Evolutionary conservation across 2,329 filamentous ascomycete species (phyloP), one percentile per base, ranked within the genome.

Genomic region (Periconia sp.): DNA sequence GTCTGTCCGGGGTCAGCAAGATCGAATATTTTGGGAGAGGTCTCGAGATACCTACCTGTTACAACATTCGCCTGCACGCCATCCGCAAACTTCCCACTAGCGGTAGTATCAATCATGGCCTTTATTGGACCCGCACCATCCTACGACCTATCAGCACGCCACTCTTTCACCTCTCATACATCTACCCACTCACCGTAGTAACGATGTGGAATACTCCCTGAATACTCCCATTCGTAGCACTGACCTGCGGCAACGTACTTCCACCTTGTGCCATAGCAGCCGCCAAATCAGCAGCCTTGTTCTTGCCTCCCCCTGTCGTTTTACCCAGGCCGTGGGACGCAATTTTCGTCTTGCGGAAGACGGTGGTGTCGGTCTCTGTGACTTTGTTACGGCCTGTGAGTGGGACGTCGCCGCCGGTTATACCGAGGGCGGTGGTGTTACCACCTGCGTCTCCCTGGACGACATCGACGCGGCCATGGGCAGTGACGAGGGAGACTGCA

Each of bases 121-220:
- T 70, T 75, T 60, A 83, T 83, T 1, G 82, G 82, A 4, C 83
- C 83, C 40, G 78, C 83, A 36, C 83, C 83, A 52, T 86, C 83
- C n/a, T n/a, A n/a, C n/a, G n/a, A n/a, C n/a, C n/a, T n/a, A n/a
- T n/a, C n/a, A n/a, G n/a, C n/a, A n/a, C n/a, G n/a, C n/a, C n/a
- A n/a, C n/a, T n/a, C n/a, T n/a, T n/a, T n/a, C n/a, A n/a, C n/a
- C n/a, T n/a, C n/a, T n/a, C n/a, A n/a, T n/a, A n/a, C n/a, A n/a
- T n/a, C n/a, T n/a, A n/a, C n/a, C n/a, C n/a, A n/a, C n/a, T n/a
- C n/a, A n/a, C n/a, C 12, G 73, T 74, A 60, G 85, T 86, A 54
- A 86, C 81, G 61, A 85, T 81, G 68, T 84, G 83, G 15, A 85
- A 72, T 0, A 79, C 84, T 70, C 85, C 84, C 43, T 67, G 69